Evolutionary conservation across 2,329 filamentous ascomycete species (phyloP), one percentile per base, ranked within the genome.

Genomic region (Huntiella savannae): DNA sequence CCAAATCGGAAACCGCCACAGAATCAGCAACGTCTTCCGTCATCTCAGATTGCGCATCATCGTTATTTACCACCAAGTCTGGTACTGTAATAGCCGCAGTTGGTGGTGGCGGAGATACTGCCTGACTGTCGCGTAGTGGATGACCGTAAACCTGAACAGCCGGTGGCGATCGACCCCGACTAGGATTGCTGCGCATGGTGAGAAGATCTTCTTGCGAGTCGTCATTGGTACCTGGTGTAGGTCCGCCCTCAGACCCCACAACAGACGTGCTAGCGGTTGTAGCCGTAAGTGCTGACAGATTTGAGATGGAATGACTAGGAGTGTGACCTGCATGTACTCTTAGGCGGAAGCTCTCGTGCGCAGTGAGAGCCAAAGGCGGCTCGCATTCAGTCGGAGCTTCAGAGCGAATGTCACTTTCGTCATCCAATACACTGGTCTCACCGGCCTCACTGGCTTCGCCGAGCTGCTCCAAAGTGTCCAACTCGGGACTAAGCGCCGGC

Each of bases 311-410:
- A 55, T 76, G 73, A 43, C 67, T 76, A 5, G 74, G 74, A 1
- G 74, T 77, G 56, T 77, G 74, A 1, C 74, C 74, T 15, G 74
- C 74, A 56, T 77, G 69, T 66, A 78, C 71, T 0, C 66, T 75
- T 36, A 76, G 65, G 39, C 74, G 64, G 42, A 61, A 62, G 38
- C 63, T 62, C 53, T 69, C 71, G 4, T 66, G 62, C 5, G 66
- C 67, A 17, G 61, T 62, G 33, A 73, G 59, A 6, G 63, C 62
- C 51, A 68, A 59, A 44, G 68, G 57, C 2, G 68, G 68, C 44
- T 64, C 59, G 33, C 64, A 61, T 41, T 41, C 39, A n/a, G 17
- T 41, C 19, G 39, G 39, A 12, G 39, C 39, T 22, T 41, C 39
- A 7, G 39, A 41, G 10, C 19, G 39, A 17, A 16, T 11, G 36